Evolutionary conservation across 331 rosid species (phyloP).

Genomic region (Quercus tomentella): DNA sequence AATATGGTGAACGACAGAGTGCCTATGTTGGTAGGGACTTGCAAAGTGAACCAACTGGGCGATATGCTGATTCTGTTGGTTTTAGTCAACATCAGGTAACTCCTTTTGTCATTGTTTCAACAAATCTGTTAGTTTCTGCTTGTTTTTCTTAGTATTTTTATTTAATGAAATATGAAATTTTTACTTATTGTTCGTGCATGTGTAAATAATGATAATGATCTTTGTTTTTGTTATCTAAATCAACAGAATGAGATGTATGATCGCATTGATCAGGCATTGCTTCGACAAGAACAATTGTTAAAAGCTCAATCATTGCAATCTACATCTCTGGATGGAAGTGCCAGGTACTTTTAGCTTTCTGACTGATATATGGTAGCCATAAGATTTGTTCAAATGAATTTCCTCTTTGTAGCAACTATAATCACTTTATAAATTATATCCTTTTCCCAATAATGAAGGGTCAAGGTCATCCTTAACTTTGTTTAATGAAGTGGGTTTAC

Average conservation of each 20-base stretch:
- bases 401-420: slow-evolving; percentile 14
- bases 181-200: background rate
- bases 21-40: slow-evolving; percentile 75
- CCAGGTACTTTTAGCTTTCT: slow-evolving; percentile 52
- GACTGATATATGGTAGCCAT: background rate
- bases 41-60: slow-evolving; percentile 64
- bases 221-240: slow-evolving; percentile 12
- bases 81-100: slow-evolving; percentile 76
- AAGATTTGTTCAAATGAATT: slow-evolving; percentile 12
- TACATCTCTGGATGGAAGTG: slow-evolving; percentile 75
- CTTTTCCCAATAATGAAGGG: slow-evolving; percentile 18
- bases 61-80: slow-evolving; percentile 73
- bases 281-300: slow-evolving; percentile 93
- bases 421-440: slow-evolving; percentile 12
- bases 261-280: slow-evolving; percentile 82
- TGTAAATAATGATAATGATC: background rate
- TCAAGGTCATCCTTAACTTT: slow-evolving; percentile 19
- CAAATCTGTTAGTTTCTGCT: background rate
- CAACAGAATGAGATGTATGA: slow-evolving; percentile 78
- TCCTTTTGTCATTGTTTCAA: slow-evolving; percentile 6
- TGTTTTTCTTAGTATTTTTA: background rate
- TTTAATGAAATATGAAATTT: background rate
- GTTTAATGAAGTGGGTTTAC: slow-evolving; percentile 18
- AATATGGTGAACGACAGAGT: slow-evolving; percentile 79
- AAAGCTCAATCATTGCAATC: slow-evolving; percentile 81